Evolutionary conservation across 2,329 filamentous ascomycete genomes (phyloP), one percentile per base, ranked within the genome.

Genomic region (Onygenales sp.): DNA sequence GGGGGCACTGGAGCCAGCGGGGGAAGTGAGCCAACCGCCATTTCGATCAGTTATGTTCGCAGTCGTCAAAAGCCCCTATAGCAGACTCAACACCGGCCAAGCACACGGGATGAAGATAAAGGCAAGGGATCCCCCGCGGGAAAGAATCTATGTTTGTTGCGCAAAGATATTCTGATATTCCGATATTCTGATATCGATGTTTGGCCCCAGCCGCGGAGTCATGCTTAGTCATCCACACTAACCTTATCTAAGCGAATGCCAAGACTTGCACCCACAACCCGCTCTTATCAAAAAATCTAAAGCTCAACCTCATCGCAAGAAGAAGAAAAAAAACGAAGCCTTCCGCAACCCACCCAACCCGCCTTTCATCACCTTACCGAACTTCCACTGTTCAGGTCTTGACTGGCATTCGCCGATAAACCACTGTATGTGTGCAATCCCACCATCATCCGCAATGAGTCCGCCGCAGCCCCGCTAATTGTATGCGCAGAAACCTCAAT

Each of bases 301-400:
- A 40, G 42, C 11, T 46, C 39, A 31, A 32, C 42, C 11, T 9
- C 17, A 8, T 14, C 13, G 27, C 27, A 11, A 8, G 4, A 36
- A 3, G 8, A n/a, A 17, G 42, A 34, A 36, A 27, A 2, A 36
- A 8, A 13, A 6, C 11, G 6, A 7, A 31, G n/a, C 8, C 11
- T 50, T 31, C 37, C 5, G 13, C 43, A 37, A 13, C 34, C 27
- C 48, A 11, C 39, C 32, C 61, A 62, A 60, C 51, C 57, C 63
- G 65, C 68, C 78, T 80, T 79, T 86, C 84, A 86, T 88, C 85
- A 88, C 85, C 79, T 88, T 87, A 84, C 85, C 84, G 85, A 77
- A 82, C 84, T 80, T 69, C 21, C 64, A 72, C 71, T 78, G 82
- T 86, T 86, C 85, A 86, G 87, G 86, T 90, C 86, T 80, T 88